Evolutionary conservation across 495 filamentous ascomycete species (phyloP), one percentile per base, ranked within the genome.

Genomic region (Trichoderma gamsii): DNA sequence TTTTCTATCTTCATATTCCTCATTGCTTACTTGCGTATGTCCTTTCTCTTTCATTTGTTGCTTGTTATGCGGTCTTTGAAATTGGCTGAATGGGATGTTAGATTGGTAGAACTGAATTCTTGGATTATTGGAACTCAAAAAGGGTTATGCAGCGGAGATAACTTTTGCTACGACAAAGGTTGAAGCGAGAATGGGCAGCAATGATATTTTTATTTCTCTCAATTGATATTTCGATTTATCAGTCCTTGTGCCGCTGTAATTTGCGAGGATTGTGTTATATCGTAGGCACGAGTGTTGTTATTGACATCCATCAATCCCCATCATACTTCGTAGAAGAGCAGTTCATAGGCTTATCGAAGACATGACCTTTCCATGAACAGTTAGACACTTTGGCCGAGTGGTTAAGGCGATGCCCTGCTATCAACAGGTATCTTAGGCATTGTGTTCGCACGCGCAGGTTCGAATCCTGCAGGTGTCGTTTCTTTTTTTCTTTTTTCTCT

Each of bases 381-480:
- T 61, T 61, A 61, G 56, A 61, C 56, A 61, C 56, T 61, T 61
- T 61, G 56, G 56, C 56, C 56, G 56, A 61, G 56, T 61, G 56
- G 56, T 61, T 61, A 61, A 61, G 56, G 56, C 56, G 56, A 61
- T 61, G 56, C 56, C 56, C 56, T 61, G 56, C 56, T 61, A 61
- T 61, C 56, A 16, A 61, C 7, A 16, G 56, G 56, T 61, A 61
- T 61, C 56, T 35, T 61, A 61, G 56, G 56, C 56, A 61, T 61
- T 61, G 56, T 61, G 56, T 61, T 61, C 56, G 56, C 56, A 61
- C 56, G 56, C 56, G 56, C 56, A 61, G 56, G 56, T 61, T 61
- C 56, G 56, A 61, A 61, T 61, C 56, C 56, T 61, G 56, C 56
- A 61, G 56, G 56, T 61, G 56, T 61, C 56, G 56, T 32, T 61